Conservation (phyloP, 2,329 filamentous ascomycete genomes). For the Plenodomus biglobosus region DNA sequence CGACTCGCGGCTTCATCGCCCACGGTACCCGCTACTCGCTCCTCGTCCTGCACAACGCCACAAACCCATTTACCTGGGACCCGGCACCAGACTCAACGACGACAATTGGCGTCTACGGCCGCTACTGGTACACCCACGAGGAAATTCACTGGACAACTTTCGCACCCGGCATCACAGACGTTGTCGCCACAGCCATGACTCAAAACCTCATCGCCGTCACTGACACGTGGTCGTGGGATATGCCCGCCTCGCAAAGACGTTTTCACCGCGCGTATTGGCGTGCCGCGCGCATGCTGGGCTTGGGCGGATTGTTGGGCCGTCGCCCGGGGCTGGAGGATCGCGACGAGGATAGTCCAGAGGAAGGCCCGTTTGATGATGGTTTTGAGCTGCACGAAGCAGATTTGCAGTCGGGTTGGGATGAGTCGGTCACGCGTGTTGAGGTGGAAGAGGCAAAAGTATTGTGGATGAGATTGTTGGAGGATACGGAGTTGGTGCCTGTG, state of each 20-base stretch:
- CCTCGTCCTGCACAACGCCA: constrained; percentile 34
- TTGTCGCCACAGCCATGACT: not conserved
- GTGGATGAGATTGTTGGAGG: constrained; percentile 6
- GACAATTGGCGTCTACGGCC: constrained; percentile 29
- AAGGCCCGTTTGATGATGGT: constrained; percentile 3
- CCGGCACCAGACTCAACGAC: constrained; percentile 9
- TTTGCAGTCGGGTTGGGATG: constrained; percentile 8
- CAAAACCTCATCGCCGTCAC: constrained; percentile 7
- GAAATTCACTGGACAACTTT: constrained; percentile 35
- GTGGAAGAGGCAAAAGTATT: not conserved
- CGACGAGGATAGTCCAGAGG: constrained; percentile 8
- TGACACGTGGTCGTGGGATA: constrained; percentile 15
- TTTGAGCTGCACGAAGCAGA: constrained; percentile 10
- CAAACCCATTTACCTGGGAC: constrained; percentile 20
- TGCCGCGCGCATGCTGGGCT: constrained; percentile 17
- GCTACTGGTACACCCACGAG: constrained; percentile 14
- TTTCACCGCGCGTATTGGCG: constrained; percentile 38
- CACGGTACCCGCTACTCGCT: constrained; percentile 18
- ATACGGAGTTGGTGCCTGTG: not conserved
- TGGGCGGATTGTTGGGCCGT: constrained; percentile 20
- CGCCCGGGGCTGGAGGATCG: not conserved
- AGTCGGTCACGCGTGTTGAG: not conserved
- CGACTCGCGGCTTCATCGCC: constrained; percentile 27
- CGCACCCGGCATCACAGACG: constrained; percentile 1
- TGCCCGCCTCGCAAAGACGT: constrained; percentile 17